phyloP scores from a whole-genome alignment of 1,139 yeast species.

The Taphrina pruni region DNA sequence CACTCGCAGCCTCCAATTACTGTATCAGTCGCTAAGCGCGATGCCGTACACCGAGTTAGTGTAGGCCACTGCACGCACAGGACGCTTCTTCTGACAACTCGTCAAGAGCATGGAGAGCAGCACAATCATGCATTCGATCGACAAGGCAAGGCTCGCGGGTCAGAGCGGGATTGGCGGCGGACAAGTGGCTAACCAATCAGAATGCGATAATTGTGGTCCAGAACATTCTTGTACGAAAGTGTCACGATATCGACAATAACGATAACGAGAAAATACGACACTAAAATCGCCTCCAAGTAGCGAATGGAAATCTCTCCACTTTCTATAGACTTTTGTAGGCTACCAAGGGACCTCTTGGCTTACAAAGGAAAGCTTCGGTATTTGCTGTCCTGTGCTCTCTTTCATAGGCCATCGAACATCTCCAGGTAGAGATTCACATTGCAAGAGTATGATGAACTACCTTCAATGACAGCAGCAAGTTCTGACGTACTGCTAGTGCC shows the following conservation, averaged over 20 bases:
- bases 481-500: slow-evolving; percentile 22
- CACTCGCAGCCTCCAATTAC: too few species aligned
- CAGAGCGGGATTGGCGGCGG: neutral
- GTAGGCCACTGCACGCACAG: neutral
- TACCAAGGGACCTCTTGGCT: too few species aligned
- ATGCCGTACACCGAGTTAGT: too few species aligned
- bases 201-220: neutral
- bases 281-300: neutral
- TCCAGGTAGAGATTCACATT: too few species aligned
- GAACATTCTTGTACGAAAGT: slow-evolving; percentile 5
- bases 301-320: slow-evolving; percentile 12
- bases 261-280: neutral
- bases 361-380: too few species aligned
- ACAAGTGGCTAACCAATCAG: neutral
- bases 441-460: neutral
- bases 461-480: neutral
- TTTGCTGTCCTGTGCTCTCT: too few species aligned
- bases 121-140: neutral
- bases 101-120: neutral
- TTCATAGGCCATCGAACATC: neutral
- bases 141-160: neutral
- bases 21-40: too few species aligned
- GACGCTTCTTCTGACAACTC: neutral
- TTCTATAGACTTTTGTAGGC: neutral
- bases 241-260: neutral